Base-by-base conservation (phyloP, 2,329 filamentous ascomycete genomes). In the Alternaria sp. region DNA sequence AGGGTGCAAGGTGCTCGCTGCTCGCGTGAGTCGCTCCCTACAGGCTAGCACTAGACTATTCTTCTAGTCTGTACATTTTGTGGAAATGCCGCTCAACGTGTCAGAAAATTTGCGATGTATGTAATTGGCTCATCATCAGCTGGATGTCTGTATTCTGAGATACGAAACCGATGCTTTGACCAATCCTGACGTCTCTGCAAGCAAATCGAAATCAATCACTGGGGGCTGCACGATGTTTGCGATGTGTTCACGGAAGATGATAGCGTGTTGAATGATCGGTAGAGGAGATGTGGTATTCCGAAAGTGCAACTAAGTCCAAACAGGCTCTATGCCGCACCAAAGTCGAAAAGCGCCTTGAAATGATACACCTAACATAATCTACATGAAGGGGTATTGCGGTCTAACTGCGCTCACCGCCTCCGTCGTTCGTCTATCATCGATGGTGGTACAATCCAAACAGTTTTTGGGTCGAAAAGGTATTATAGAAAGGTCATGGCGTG, bases 381-480 rank as follows among this genome's bases (percentile, higher is more conserved):
- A 79, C 74, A 80, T 59, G 67, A 65, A 66, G 68, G 68, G 55
- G 69, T 64, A 65, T 68, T 66, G 65, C 70, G 63, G 64, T 64
- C 62, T 60, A 59, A 67, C 53, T 57, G 60, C 65, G 68, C 69
- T 59, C 67, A 54, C 69, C 68, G 67, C 67, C 75, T 72, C 73
- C 72, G 72, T 78, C 74, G 69, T 79, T 79, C 77, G 78, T 80
- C 77, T 80, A 80, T 79, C 75, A 75, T 76, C 69, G 67, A 63
- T 79, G 70, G 71, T 80, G 73, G 69, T 80, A 80, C 77, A 80
- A 68, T 69, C 67, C 69, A 66, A 71, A 66, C 64, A 66, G 68
- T 56, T 71, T 70, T 69, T 61, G 59, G 59, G 63, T 51, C 45
- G 59, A 70, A 68, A 67, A 67, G 62, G 62, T 68, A 72, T 72